Base-by-base conservation (phyloP, 148 eudicot genomes). In the Rhododendron simsii region DNA sequence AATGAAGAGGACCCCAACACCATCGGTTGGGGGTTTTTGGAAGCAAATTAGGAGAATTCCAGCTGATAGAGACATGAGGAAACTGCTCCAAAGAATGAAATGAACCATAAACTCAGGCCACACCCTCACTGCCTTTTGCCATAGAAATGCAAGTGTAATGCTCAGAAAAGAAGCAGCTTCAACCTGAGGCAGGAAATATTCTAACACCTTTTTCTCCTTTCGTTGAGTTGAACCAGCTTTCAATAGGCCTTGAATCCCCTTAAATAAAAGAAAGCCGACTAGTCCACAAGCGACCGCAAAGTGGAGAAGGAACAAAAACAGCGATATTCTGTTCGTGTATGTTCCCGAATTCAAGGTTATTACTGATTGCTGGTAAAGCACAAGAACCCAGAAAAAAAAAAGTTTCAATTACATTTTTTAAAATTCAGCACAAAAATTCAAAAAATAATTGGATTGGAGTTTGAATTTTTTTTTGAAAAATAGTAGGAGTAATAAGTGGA, bases 71-170 rank as follows among this genome's bases (percentile, higher is more conserved):
- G 98, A 86, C 88, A 92, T 87, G 65, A 84, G 55, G 83, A 96
- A 95, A 76, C 92, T 92, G 85, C 98, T 90, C 99, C 99, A 96
- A 30, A 96, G 86, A 57, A 96, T 95, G 88, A 96, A 91, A 88
- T 95, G 96, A 23, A 96, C 94, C 98, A 93, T 96, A 83, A 96
- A 87, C n/a, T 73, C 87, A 26, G 99, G 99, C 94, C 95, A 94
- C 30, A 92, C 85, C 51, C 99, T 91, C 51, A 96, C 90, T 1
- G 92, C 90, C 83, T 94, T 94, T 87, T 96, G 99, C 99, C 99
- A 96, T 69, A 80, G 20, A 81, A 96, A 92, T 84, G 98, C 98
- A 13, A 96, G 89, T 11, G 94, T 90, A 30, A 96, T 94, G 94
- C 98, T 95, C 41, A 96, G 86, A 4, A 94, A 73, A 47, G 98